Evolutionary conservation across 306 rosid genomes (phyloP).

Genomic region (Trifolium pratense): DNA sequence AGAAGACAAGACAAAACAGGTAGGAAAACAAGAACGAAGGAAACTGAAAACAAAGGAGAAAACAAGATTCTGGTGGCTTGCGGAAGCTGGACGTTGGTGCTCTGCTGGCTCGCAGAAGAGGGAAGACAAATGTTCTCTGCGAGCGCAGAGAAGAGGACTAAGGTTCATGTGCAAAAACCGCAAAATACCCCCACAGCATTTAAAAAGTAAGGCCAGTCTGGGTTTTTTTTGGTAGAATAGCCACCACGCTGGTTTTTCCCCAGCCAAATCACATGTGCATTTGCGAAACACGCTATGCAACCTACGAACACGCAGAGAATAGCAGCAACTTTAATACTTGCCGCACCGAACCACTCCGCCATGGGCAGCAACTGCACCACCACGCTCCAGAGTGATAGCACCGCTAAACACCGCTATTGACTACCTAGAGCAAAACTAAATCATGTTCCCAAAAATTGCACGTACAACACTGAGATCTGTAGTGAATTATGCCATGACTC

Average conservation of each 20-base stretch:
- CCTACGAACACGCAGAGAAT: not conserved
- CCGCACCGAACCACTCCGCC: not conserved
- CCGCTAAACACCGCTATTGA: not conserved
- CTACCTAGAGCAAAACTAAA: not conserved
- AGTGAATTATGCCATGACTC: not conserved
- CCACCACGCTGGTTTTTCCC: no score
- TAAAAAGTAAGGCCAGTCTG: not conserved
- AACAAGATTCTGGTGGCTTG: not conserved
- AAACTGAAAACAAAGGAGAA: no score
- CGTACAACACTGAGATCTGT: not conserved
- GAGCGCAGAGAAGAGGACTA: not conserved
- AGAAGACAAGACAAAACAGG: not conserved
- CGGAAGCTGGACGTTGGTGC: no score
- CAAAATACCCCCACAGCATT: not conserved
- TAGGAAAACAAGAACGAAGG: no score
- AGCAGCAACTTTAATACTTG: not conserved
- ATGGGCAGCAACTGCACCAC: no score
- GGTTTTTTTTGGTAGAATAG: no score
- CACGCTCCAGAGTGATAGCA: not conserved
- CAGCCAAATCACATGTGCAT: no score
- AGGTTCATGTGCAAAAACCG: not conserved
- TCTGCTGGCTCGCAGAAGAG: not conserved
- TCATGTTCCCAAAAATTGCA: no score
- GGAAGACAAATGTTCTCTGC: not conserved
- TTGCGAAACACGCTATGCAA: no score